Evolutionary conservation across 1,284 basidiomycete species (phyloP), one percentile per base, ranked within the genome.

Genomic region (Baeospora myosura): DNA sequence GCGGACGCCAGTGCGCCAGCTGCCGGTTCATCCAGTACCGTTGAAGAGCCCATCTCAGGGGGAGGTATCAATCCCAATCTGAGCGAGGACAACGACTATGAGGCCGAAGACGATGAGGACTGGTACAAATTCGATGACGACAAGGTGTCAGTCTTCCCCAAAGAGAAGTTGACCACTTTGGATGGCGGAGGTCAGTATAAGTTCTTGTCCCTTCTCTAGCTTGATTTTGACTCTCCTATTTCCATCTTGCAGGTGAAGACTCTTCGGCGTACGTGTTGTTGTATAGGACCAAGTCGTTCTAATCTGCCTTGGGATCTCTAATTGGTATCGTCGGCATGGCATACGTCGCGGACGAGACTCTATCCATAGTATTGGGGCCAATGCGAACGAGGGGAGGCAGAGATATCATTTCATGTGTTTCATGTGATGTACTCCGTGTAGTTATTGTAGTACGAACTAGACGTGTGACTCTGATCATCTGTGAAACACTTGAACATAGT

Each of bases 61-160:
- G 23, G 25, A 8, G 26, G 38, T 21, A 36, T 33, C 17, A 44
- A 39, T 40, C 49, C 21, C 48, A 40, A 40, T 23, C 24, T 40
- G 38, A 40, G 30, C 17, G 8, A 11, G 8, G 12, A 14, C 16
- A n/a, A n/a, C 8, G 16, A 10, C 12, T 46, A 32, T 47, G 59
- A 38, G 60, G 33, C 65, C 28, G 72, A 81, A 40, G 74, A 73
- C 34, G 80, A 86, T 45, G 78, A 85, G 47, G 81, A 84, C 55
- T 80, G 91, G 91, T 88, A 84, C 67, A 93, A 92, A 65, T 90
- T 90, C 54, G 83, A 90, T 63, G 93, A 97, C 53, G 88, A 95
- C 53, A 95, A 92, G 64, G 92, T 96, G 29, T 78, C 80, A 21
- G 52, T 81, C 29, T 88, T 92, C 62, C 79, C 80, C 3, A 75